Evolutionary conservation across 2,329 filamentous ascomycete genomes (phyloP), one percentile per base, ranked within the genome.

Genomic region (Xylariaceae sp.): DNA sequence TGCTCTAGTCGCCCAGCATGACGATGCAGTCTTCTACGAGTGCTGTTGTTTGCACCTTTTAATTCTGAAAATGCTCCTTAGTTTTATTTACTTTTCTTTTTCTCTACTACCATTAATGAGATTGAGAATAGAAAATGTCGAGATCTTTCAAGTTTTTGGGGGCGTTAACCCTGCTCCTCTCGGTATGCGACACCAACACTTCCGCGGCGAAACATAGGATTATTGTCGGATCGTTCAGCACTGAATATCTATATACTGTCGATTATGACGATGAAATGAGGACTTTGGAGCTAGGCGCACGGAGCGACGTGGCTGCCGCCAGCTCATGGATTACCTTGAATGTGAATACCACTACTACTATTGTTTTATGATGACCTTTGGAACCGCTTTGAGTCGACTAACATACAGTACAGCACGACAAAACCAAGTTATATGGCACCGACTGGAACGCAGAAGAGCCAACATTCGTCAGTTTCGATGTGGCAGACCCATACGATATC

Each of bases 271-370:
- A 73, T 51, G 62, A 51, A 15, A 60, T 62, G 7, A 53, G 64
- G 35, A 64, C 62, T 3, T 60, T 73, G 10, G 53, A 61, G 5
- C 56, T 70, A n/a, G 35, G 67, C 18, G 62, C 61, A 2, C 70
- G 65, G 44, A 66, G 53, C 1, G 51, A 65, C 2, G 63, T 67
- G 1, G 52, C 61, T 13, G 63, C 61, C 2, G 64, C 66, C 2
- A 67, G 65, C 42, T 70, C 67, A 7, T 73, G 70, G 71, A 68
- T 73, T 53, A 53, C 71, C 2, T 56, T 73, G 47, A 73, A 67
- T 61, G 71, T 70, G 60, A 66, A 66, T 56, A 42, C n/a, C 51
- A 23, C 4, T 5, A 5, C 23, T 30, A 6, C 23, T 4, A 30
- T 1, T 30, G 18, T 1, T 30, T 18, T 23, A 13, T 6, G 17